A percentile compares a stretch with the other conserved stretches of the same genome.
These are phyloP conservation scores for Globisporangium spinosum DNA, from an alignment of 352 stramenopile genomes.

Conservation along the genomic window DNA sequence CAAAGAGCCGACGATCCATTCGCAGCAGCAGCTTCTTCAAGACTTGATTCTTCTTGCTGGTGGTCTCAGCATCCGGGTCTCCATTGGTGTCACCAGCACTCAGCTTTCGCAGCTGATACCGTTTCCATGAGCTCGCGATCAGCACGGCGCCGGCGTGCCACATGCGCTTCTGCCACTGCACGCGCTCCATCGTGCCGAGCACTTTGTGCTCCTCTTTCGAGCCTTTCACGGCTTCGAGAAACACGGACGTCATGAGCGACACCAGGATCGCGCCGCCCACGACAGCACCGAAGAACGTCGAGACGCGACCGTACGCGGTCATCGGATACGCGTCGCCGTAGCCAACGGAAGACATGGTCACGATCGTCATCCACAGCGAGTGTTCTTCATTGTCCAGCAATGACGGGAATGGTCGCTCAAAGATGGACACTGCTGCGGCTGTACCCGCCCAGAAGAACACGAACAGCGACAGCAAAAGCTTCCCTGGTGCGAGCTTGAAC, in stretches of 20 bases:
- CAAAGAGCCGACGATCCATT: constrained; percentile 15
- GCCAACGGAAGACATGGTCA: constrained; percentile 57
- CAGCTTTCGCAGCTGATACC: constrained; percentile 9
- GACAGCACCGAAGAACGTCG: constrained; percentile 46
- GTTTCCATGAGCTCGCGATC: constrained; percentile 37
- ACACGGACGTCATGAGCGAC: constrained; percentile 62
- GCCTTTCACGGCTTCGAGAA: constrained; percentile 55
- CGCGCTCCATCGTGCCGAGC: constrained; percentile 36
- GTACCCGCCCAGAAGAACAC: constrained; percentile 45
- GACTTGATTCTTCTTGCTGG: background rate
- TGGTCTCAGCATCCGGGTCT: background rate
- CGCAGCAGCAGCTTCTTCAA: background rate
- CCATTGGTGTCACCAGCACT: background rate
- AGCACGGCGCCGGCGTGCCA: constrained; percentile 27
- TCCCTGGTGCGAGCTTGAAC: constrained; percentile 34
- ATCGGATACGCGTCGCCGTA: constrained; percentile 60
- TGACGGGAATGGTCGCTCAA: constrained; percentile 57
- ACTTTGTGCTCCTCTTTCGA: constrained; percentile 53
- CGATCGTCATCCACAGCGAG: constrained; percentile 60
- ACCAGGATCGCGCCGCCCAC: constrained; percentile 47
- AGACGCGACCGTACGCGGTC: constrained; percentile 39
- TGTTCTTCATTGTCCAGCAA: constrained; percentile 52
- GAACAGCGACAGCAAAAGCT: constrained; percentile 44
- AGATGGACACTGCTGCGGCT: constrained; percentile 44
- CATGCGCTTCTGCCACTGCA: constrained; percentile 37